Base-by-base conservation (phyloP, 305 asterid genomes). In the Withania somnifera region DNA sequence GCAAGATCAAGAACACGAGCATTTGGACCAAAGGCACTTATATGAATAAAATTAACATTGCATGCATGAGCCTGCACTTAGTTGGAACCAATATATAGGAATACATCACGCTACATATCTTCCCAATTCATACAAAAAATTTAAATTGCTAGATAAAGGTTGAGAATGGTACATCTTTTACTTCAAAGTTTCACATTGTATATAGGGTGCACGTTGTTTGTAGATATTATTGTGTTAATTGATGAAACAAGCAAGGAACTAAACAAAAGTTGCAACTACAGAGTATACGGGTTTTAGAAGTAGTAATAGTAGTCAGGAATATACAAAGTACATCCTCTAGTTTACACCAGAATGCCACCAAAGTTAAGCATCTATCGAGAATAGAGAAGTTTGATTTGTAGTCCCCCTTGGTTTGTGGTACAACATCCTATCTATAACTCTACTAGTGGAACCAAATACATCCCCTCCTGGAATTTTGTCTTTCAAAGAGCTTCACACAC, bases 1-100 rank as follows among this genome's bases (percentile, higher is more conserved):
- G 64, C 83, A 58, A 82, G 75, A 82, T 45, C 84, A 45, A 67
- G 73, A 15, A 26, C 63, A 86, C 20, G 20, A 56, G 40, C 77
- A n/a, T 24, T 58, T 58, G 34, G 40, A 75, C 79, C 61, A 75
- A 75, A 50, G 80, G 28, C 61, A 75, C 61, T 50, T 75, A 9
- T 15, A 50, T 75, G 45, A 75, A 50, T 8, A 50, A 50, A 15
- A 75, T 13, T 28, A 47, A 28, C 80, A 75, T 51, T 1, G 61
- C 80, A 73, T 28, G 57, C 78, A 71, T 42, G 78, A 22, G 78
- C 78, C 57, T 71, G 78, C 78, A 71, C 14, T 8, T 34, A 34
- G 28, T 36, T 66, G 75, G 75, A 34, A 66, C 75, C 75, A 66
- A n/a, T n/a, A 34, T 66, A n/a, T 66, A 17, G 20, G 45, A 63